These are phyloP conservation scores for Gaeumannomyces sp. DNA, from an alignment of 2,329 filamentous ascomycete species.

Conservation along the genomic window DNA sequence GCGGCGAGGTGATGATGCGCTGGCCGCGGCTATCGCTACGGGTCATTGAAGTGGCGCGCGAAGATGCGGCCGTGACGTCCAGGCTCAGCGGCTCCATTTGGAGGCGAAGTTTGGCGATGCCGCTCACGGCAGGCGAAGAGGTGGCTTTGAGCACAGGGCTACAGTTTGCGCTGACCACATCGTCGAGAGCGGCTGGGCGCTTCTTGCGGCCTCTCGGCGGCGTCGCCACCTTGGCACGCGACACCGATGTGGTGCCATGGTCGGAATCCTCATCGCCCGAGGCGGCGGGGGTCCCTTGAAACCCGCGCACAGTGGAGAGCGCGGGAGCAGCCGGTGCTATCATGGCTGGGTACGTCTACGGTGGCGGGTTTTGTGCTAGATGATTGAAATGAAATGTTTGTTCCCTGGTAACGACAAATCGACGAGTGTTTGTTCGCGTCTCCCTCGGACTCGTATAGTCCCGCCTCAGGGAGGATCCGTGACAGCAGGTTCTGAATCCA, in stretches of 20 bases:
- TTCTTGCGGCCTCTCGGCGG: slow-evolving; percentile 29
- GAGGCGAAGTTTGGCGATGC: slow-evolving; percentile 75
- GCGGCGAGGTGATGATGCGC: slow-evolving; percentile 25
- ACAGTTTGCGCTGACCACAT: slow-evolving; percentile 57
- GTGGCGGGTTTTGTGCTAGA: background rate
- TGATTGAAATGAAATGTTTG: background rate
- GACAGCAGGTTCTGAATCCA: background rate
- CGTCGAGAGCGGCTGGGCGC: slow-evolving; percentile 38
- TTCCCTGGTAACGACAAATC: background rate
- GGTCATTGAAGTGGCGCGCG: slow-evolving; percentile 45
- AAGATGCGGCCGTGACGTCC: slow-evolving; percentile 39
- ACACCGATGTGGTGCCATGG: slow-evolving; percentile 26
- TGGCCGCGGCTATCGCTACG: slow-evolving; percentile 41
- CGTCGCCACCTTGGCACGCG: slow-evolving; percentile 15
- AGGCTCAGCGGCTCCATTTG: slow-evolving; percentile 75
- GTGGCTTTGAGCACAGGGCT: slow-evolving; percentile 50
- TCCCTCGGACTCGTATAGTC: background rate
- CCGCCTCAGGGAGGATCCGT: slow-evolving; percentile 1
- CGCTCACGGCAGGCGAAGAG: slow-evolving; percentile 53
- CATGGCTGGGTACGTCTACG: slow-evolving; percentile 27
- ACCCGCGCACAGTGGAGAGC: slow-evolving; percentile 50
- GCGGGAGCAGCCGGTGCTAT: slow-evolving; percentile 42
- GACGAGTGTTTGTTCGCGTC: background rate
- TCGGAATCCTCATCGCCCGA: slow-evolving; percentile 56
- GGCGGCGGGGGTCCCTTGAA: slow-evolving; percentile 44